These are phyloP conservation scores for Taphrina communis DNA, from an alignment of 1,139 yeast species.

Conservation along the genomic window DNA sequence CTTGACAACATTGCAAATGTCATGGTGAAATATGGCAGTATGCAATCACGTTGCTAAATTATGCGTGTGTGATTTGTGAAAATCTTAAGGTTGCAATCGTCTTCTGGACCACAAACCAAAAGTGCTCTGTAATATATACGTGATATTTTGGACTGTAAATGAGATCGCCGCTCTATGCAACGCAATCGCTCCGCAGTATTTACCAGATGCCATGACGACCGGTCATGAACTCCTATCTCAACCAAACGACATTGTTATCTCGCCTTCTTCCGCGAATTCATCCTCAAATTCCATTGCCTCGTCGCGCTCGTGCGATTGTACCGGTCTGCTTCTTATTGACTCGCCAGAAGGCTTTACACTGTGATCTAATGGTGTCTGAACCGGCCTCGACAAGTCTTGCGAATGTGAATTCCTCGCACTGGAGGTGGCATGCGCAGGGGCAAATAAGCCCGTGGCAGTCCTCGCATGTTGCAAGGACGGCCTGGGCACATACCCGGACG, in stretches of 20 bases:
- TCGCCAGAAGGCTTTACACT: too few relatives aligned
- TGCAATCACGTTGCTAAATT: too few relatives aligned
- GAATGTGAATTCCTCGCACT: background rate
- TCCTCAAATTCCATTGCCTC: background rate
- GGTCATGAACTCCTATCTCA: background rate
- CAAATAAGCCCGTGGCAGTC: slow-evolving; percentile 9
- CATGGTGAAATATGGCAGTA: too few relatives aligned
- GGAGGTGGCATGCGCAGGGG: background rate
- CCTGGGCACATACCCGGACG: slow-evolving; percentile 24
- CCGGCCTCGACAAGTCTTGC: background rate
- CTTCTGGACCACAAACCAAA: too few relatives aligned
- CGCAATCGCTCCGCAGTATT: background rate
- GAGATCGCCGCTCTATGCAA: background rate
- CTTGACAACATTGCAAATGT: too few relatives aligned
- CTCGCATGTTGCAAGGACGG: slow-evolving; percentile 25
- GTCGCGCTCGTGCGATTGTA: background rate
- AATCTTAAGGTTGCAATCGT: too few relatives aligned
- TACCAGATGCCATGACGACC: background rate
- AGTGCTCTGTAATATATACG: too few relatives aligned
- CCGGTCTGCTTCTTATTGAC: background rate
- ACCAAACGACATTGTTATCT: slow-evolving; percentile 38
- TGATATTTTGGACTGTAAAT: too few relatives aligned
- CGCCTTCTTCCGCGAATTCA: slow-evolving; percentile 26
- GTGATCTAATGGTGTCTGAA: too few relatives aligned
- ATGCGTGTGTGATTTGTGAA: too few relatives aligned